phyloP scores from a whole-genome alignment of 805 yeast species.

The Wickerhamomyces ciferrii region DNA sequence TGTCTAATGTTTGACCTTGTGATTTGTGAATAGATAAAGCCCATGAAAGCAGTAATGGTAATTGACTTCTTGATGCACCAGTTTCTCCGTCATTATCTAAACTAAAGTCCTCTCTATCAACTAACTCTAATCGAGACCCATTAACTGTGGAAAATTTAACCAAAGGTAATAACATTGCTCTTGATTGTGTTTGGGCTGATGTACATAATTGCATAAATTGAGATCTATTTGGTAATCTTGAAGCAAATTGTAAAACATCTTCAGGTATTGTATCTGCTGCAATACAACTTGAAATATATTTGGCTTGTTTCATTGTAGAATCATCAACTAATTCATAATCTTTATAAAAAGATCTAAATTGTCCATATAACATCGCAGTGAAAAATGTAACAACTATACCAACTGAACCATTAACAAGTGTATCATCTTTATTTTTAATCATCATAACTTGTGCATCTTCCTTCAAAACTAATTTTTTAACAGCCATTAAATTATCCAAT shows the following conservation, averaged over 20 bases:
- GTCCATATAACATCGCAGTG: constrained; percentile 20
- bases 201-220: constrained; percentile 13
- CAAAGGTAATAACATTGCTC: constrained; percentile 30
- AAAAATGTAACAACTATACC: constrained; percentile 57
- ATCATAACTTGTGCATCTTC: constrained; percentile 94
- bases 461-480: constrained; percentile 55
- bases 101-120: constrained; percentile 17
- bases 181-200: constrained; percentile 13
- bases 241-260: constrained; percentile 22
- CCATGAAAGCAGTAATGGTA: constrained; percentile 75
- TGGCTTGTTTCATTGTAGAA: constrained; percentile 21
- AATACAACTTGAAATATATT: constrained; percentile 27
- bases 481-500: constrained; percentile 69
- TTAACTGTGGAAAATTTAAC: constrained; percentile 37
- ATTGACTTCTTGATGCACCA: constrained; percentile 41
- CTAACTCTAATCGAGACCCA: constrained; percentile 31
- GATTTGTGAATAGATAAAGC: constrained; percentile 81
- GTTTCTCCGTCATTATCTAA: background rate
- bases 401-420: constrained; percentile 84
- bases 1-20: constrained; percentile 75
- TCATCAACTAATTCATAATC: constrained; percentile 17
- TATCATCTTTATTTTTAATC: constrained; percentile 71
- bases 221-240: constrained; percentile 9
- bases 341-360: constrained; percentile 12
- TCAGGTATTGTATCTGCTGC: constrained; percentile 18